phyloP scores from a whole-genome alignment of 257 asterid genomes.

The Lavandula angustifolia region DNA sequence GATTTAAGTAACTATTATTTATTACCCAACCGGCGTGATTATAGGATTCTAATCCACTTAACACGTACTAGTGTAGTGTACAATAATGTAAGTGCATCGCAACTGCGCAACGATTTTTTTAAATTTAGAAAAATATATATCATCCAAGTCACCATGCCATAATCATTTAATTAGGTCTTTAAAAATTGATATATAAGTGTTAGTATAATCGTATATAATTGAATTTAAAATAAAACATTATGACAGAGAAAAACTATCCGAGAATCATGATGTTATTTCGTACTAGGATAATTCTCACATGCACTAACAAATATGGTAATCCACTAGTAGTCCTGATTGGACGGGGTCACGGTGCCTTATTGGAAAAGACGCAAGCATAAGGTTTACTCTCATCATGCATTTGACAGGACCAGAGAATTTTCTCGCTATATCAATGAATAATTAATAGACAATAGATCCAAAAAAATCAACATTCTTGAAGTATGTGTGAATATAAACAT shows the following conservation, averaged over 20 bases:
- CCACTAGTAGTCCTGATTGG: not conserved
- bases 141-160: too few relatives aligned
- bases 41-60: constrained; percentile 38
- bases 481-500: not conserved
- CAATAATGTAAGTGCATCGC: constrained; percentile 24
- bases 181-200: too few relatives aligned
- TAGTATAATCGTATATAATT: too few relatives aligned
- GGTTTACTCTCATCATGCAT: constrained; percentile 3
- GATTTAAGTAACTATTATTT: constrained; percentile 2
- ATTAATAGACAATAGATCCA: not conserved
- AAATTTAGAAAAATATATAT: too few relatives aligned
- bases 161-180: too few relatives aligned
- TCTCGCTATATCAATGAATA: not conserved
- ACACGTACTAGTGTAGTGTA: constrained; percentile 24
- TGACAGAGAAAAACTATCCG: too few relatives aligned
- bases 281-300: too few relatives aligned
- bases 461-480: not conserved
- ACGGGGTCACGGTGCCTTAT: not conserved
- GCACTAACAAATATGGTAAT: too few relatives aligned
- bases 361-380: not conserved
- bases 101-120: not conserved
- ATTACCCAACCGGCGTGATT: constrained; percentile 29
- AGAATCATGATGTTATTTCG: too few relatives aligned
- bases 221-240: too few relatives aligned
- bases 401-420: not conserved